Conservation (phyloP, 2,329 filamentous ascomycete species). For the Nothomitra cinnamomea region DNA sequence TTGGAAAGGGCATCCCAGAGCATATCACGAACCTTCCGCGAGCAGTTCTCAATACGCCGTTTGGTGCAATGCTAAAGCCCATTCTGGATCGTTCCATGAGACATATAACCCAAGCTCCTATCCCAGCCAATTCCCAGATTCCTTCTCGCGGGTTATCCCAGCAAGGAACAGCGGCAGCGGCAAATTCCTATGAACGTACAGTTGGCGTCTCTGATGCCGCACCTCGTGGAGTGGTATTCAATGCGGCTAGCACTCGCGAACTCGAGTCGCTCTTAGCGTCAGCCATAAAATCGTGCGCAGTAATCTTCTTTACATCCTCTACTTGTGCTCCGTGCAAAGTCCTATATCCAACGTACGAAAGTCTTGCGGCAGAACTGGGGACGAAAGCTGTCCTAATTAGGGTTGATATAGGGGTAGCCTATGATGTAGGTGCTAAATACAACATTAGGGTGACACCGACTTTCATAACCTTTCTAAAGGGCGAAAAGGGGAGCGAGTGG, state of each 20-base stretch:
- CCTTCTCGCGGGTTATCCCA: conserved; percentile 16
- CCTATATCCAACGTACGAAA: conserved; percentile 66
- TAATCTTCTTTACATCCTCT: conserved; percentile 84
- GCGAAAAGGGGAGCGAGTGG: conserved; percentile 65
- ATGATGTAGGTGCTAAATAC: conserved; percentile 47
- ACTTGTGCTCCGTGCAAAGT: conserved; percentile 74
- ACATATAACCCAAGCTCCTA: conserved; percentile 41
- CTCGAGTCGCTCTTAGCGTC: conserved; percentile 42
- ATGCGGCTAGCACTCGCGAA: conserved; percentile 39
- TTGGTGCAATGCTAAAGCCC: conserved; percentile 75
- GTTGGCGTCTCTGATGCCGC: background rate
- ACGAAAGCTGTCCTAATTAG: conserved; percentile 59
- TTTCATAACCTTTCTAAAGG: conserved; percentile 69
- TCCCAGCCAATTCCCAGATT: conserved; percentile 13
- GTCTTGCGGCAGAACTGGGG: conserved; percentile 57
- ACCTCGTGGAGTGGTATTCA: conserved; percentile 35
- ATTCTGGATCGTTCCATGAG: conserved; percentile 51
- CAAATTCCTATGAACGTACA: conserved; percentile 7
- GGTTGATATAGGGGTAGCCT: conserved; percentile 56
- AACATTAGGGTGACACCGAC: conserved; percentile 65
- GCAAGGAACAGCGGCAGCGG: conserved; percentile 7
- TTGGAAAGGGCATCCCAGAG: conserved; percentile 74
- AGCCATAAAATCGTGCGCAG: conserved; percentile 50
- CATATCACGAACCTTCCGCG: conserved; percentile 76
- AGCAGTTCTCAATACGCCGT: conserved; percentile 68